Evolutionary conservation across 2,329 filamentous ascomycete genomes (phyloP).

Genomic region (Fusarium sarcochroum): DNA sequence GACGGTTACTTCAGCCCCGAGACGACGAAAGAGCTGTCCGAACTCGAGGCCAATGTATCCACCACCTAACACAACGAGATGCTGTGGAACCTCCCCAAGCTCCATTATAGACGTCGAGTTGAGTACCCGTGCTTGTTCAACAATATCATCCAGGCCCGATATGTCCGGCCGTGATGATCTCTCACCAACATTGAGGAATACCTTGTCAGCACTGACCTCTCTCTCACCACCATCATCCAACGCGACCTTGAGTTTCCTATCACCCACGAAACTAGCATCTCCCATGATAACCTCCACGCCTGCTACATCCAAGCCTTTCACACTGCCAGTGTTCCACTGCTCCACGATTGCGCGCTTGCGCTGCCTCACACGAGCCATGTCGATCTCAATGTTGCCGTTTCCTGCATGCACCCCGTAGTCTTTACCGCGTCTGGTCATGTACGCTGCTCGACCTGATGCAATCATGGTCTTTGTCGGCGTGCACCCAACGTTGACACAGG

Average conservation of each 20-base stretch:
- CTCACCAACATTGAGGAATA: constrained; percentile 65
- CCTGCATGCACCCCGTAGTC: constrained; percentile 62
- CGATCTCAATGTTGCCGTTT: constrained; percentile 51
- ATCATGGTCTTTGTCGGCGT: constrained; percentile 72
- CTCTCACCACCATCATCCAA: constrained; percentile 51
- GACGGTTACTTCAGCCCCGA: constrained; percentile 65
- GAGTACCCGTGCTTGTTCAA: constrained; percentile 56
- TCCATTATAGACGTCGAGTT: constrained; percentile 65
- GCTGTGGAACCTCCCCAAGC: constrained; percentile 59
- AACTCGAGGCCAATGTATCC: constrained; percentile 69
- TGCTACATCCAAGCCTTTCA: constrained; percentile 56
- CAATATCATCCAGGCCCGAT: constrained; percentile 52
- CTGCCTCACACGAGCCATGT: constrained; percentile 65
- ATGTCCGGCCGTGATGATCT: constrained; percentile 57
- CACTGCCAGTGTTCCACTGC: constrained; percentile 63
- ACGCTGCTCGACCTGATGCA: constrained; percentile 64
- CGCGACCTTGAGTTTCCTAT: constrained; percentile 55
- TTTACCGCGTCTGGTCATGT: constrained; percentile 57
- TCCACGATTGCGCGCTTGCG: constrained; percentile 68
- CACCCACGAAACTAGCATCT: constrained; percentile 59
- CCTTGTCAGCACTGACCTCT: constrained; percentile 55
- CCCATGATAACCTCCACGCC: constrained; percentile 63
- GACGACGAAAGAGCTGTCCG: constrained; percentile 64
- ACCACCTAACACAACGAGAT: constrained; percentile 66
- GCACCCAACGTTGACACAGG: constrained; percentile 69